phyloP scores from a whole-genome alignment of 139 green algal species.

The Tetraselmis striata region DNA sequence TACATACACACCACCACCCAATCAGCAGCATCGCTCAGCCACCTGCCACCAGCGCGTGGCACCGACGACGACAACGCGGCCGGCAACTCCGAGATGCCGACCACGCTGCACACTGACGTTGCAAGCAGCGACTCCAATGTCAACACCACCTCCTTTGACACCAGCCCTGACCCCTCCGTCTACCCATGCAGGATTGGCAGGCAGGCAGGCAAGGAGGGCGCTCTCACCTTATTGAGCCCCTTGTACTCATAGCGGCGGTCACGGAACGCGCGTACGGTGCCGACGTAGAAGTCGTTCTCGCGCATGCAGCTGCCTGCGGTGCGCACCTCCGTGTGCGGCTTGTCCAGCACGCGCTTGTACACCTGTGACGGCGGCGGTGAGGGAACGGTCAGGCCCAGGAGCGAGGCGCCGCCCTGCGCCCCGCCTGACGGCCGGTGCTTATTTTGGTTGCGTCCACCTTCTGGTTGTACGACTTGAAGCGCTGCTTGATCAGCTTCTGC shows the following conservation, averaged over 20 bases:
- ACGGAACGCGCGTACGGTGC: slow-evolving; percentile 91
- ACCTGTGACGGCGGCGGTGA: slow-evolving; percentile 41
- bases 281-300: slow-evolving; percentile 96
- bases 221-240: slow-evolving; percentile 79
- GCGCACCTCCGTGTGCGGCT: slow-evolving; percentile 77
- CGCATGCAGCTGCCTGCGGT: slow-evolving; percentile 84
- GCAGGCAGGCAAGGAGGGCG: too few species aligned
- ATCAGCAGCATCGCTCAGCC: neutral
- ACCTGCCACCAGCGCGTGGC: too few species aligned
- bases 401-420: too few species aligned
- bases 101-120: too few species aligned
- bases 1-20: slow-evolving; percentile 4
- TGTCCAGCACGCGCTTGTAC: slow-evolving; percentile 95
- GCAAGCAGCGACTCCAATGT: too few species aligned
- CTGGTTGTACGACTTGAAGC: slow-evolving; percentile 92
- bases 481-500: slow-evolving; percentile 72
- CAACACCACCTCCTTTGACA: too few species aligned
- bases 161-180: too few species aligned
- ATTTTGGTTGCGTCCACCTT: too few species aligned
- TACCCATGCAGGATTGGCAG: too few species aligned
- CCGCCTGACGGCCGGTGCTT: too few species aligned
- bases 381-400: slow-evolving; percentile 7
- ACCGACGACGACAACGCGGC: too few species aligned
- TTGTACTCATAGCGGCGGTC: slow-evolving; percentile 99
- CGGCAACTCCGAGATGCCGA: too few species aligned